phyloP scores from a whole-genome alignment of 2,329 filamentous ascomycete species.

The Sphaerulina vaccinii region DNA sequence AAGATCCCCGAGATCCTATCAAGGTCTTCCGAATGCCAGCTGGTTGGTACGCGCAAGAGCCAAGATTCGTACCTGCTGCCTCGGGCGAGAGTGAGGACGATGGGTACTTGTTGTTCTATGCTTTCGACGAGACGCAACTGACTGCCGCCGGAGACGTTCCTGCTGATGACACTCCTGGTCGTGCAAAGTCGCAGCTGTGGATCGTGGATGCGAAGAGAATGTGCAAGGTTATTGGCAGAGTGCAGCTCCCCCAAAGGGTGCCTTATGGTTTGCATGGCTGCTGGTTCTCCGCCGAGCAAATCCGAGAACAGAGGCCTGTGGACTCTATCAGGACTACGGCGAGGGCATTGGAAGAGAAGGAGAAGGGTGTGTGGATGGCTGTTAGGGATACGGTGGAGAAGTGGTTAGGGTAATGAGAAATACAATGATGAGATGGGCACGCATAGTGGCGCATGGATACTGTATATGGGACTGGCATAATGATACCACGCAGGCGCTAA shows the following conservation, averaged over 20 bases:
- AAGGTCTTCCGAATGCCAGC: constrained; percentile 61
- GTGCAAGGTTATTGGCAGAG: constrained; percentile 57
- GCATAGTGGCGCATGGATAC: neutral
- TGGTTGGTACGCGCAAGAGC: constrained; percentile 65
- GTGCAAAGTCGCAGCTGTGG: constrained; percentile 63
- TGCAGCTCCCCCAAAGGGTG: constrained; percentile 64
- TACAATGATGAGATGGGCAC: neutral
- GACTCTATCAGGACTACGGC: constrained; percentile 35
- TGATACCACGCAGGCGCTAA: neutral
- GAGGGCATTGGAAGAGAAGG: constrained; percentile 25
- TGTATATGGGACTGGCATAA: neutral
- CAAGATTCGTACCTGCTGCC: constrained; percentile 59
- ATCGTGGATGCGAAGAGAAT: constrained; percentile 64
- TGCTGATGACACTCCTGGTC: constrained; percentile 24
- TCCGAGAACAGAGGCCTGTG: constrained; percentile 49
- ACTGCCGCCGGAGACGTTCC: constrained; percentile 33
- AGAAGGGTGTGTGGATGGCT: constrained; percentile 34
- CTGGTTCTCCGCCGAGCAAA: constrained; percentile 59
- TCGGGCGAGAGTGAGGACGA: constrained; percentile 56
- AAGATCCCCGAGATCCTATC: constrained; percentile 49
- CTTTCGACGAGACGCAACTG: constrained; percentile 67
- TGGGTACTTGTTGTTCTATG: constrained; percentile 66
- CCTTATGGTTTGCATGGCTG: constrained; percentile 67
- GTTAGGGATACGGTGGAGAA: constrained; percentile 33
- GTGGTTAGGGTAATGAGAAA: constrained; percentile 25